These are phyloP conservation scores for Croton laevigatus DNA, from an alignment of 441 rosid species.

Conservation along the genomic window DNA sequence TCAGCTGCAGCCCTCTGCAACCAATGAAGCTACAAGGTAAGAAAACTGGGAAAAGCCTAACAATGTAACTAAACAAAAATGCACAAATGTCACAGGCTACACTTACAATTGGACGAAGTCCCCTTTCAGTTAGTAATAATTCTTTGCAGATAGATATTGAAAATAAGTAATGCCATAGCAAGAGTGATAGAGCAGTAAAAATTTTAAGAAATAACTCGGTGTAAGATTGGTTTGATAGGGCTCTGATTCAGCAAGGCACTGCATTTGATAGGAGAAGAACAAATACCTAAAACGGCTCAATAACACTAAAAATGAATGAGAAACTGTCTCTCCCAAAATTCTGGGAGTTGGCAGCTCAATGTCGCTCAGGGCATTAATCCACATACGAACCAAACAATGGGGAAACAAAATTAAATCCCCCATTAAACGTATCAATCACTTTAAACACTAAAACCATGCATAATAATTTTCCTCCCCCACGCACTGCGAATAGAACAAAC, in stretches of 20 bases:
- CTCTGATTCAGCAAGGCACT: not conserved
- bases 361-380: not conserved
- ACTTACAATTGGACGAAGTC: not conserved
- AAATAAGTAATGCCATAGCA: not conserved
- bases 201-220: not conserved
- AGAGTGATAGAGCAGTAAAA: not conserved
- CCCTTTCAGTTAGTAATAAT: constrained; percentile 8
- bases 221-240: not conserved
- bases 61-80: not conserved
- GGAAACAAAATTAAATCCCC: not conserved
- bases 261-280: not conserved
- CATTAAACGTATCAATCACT: not conserved
- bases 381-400: not conserved
- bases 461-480: no score
- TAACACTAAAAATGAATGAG: not conserved
- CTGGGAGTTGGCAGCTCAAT: not conserved
- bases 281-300: not conserved
- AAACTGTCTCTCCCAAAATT: not conserved
- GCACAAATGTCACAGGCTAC: constrained; percentile 12
- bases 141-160: not conserved
- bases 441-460: not conserved
- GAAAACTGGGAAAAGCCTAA: not conserved
- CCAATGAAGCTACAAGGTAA: constrained; percentile 17
- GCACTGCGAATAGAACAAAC: not conserved
- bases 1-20: constrained; percentile 93